Evolutionary conservation across 495 filamentous ascomycete genomes (phyloP).

Genomic region (Hypomontagnella monticulosa): DNA sequence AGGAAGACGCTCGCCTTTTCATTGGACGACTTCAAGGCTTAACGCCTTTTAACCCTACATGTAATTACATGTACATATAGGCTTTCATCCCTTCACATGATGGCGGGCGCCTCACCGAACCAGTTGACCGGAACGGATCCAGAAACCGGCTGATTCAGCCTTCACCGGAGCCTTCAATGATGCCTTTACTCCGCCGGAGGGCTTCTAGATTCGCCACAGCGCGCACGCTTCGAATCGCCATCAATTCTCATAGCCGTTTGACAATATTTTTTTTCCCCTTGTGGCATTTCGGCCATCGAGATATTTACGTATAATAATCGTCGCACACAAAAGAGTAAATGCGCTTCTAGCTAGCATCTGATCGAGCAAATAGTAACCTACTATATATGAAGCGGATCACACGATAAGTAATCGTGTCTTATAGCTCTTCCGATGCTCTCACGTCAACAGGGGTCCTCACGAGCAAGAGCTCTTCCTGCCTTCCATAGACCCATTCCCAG

Average conservation of each 20-base stretch:
- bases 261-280: too few relatives aligned
- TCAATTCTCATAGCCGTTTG: too few relatives aligned
- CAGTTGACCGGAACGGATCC: constrained; percentile 3
- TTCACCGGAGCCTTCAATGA: neutral
- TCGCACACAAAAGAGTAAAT: too few relatives aligned
- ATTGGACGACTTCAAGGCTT: constrained; percentile 38
- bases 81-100: constrained; percentile 9
- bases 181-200: neutral
- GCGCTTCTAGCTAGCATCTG: too few relatives aligned
- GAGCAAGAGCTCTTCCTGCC: constrained; percentile 55
- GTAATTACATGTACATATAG: too few relatives aligned
- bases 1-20: constrained; percentile 5
- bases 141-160: constrained; percentile 3
- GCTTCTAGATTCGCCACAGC: neutral
- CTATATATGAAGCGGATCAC: too few relatives aligned
- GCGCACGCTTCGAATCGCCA: neutral
- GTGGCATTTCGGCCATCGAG: too few relatives aligned
- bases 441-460: constrained; percentile 40
- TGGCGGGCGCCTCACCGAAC: constrained; percentile 9
- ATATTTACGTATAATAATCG: too few relatives aligned
- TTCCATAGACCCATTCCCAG: constrained; percentile 59
- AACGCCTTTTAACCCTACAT: too few relatives aligned
- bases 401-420: neutral
- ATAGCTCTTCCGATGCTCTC: constrained; percentile 29
- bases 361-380: too few relatives aligned